These are phyloP conservation scores for Parastagonospora avenae DNA, from an alignment of 2,329 filamentous ascomycete genomes.

Conservation along the genomic window DNA sequence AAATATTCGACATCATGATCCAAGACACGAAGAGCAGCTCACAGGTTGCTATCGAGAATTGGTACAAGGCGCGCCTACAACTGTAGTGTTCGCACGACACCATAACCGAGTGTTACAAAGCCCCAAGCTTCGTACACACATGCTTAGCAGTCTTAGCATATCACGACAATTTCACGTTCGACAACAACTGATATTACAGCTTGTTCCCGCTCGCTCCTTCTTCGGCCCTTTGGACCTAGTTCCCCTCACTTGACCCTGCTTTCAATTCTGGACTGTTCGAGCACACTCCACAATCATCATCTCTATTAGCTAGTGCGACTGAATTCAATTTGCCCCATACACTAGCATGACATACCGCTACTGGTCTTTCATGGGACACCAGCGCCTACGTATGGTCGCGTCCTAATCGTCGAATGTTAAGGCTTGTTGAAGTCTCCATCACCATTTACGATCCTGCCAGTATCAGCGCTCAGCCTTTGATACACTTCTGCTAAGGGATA, in stretches of 20 bases:
- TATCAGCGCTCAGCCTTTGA: background rate
- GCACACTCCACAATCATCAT: no score
- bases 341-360: no score
- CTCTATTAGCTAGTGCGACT: no score
- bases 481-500: background rate
- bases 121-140: background rate
- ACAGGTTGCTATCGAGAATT: slow-evolving; percentile 17
- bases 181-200: background rate
- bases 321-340: no score
- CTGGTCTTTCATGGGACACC: no score
- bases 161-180: background rate
- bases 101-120: background rate
- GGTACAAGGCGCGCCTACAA: slow-evolving; percentile 14
- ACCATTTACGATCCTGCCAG: no score
- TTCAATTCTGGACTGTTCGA: no score
- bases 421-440: no score
- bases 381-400: no score
- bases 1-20: slow-evolving; percentile 22
- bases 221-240: no score
- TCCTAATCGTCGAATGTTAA: no score
- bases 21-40: slow-evolving; percentile 7
- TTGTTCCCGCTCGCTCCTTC: background rate
- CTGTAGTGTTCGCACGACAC: background rate
- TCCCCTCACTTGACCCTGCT: no score
- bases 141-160: background rate